Conservation (phyloP, 2,329 filamentous ascomycete species). For the Colletotrichum echinochloae region DNA sequence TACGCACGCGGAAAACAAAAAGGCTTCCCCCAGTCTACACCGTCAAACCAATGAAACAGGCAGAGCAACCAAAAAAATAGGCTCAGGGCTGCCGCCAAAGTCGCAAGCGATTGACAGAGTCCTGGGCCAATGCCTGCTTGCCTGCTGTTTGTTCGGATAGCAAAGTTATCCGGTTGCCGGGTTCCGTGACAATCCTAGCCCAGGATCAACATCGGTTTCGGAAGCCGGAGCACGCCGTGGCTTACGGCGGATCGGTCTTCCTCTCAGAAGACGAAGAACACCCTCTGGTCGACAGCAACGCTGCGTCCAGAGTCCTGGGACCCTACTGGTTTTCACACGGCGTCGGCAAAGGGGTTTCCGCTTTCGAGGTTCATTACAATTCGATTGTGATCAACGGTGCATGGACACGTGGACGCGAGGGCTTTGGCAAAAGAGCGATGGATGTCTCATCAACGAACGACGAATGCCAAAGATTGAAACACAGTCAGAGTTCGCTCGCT, state of each 20-base stretch:
- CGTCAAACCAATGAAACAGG: background rate
- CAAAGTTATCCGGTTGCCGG: background rate
- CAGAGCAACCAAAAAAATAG: background rate
- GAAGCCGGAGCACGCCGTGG: background rate
- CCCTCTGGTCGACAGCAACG: background rate
- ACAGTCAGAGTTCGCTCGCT: background rate
- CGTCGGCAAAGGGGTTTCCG: background rate
- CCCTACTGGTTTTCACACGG: background rate
- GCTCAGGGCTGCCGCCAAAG: background rate
- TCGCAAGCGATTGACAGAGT: background rate
- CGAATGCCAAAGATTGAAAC: slow-evolving; percentile 18
- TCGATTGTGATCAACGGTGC: slow-evolving; percentile 17
- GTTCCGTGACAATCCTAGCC: slow-evolving; percentile 1
- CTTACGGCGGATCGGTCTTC: background rate
- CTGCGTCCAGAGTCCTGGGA: slow-evolving; percentile 2
- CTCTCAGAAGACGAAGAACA: background rate
- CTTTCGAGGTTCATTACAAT: slow-evolving; percentile 22
- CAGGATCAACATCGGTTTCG: background rate
- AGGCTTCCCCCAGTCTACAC: background rate
- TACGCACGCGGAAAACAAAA: too few relatives aligned
- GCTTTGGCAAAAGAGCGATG: slow-evolving; percentile 19
- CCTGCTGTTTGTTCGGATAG: background rate
- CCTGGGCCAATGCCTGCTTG: slow-evolving; percentile 13
- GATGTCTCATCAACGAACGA: background rate
- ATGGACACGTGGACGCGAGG: slow-evolving; percentile 21